These are phyloP conservation scores for Morella rubra DNA, from an alignment of 306 rosid species.

Conservation along the genomic window DNA sequence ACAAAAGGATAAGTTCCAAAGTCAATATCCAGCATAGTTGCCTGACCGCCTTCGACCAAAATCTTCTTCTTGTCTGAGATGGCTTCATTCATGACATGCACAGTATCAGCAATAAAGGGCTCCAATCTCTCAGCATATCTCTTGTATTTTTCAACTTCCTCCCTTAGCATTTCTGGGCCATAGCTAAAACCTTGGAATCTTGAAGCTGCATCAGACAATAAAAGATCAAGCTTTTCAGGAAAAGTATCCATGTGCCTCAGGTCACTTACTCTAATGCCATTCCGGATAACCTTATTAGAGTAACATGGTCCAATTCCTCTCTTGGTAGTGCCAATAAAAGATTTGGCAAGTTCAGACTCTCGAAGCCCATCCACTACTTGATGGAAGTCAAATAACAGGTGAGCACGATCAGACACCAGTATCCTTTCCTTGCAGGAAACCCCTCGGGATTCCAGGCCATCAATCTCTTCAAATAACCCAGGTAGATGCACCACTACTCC, in stretches of 20 bases:
- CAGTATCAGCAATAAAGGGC: conserved; percentile 82
- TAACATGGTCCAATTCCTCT: conserved; percentile 98
- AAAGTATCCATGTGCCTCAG: conserved; percentile 88
- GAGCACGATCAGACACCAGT: conserved; percentile 91
- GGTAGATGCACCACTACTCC: conserved; percentile 96
- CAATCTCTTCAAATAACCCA: conserved; percentile 82
- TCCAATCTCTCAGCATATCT: conserved; percentile 93
- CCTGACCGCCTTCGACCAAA: conserved; percentile 98
- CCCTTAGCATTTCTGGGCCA: conserved; percentile 64
- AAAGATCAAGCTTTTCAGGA: conserved; percentile 76
- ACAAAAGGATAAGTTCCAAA: conserved; percentile 98
- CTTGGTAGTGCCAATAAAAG: conserved; percentile 96
- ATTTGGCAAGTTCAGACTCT: conserved; percentile 86
- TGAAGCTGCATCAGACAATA: conserved; percentile 69
- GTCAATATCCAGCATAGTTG: conserved; percentile 93
- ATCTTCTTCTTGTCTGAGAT: conserved; percentile 70
- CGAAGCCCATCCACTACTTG: conserved; percentile 88
- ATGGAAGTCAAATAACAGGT: conserved; percentile 90
- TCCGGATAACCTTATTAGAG: conserved; percentile 80
- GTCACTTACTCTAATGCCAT: conserved; percentile 90
- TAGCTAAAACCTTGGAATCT: conserved; percentile 80
- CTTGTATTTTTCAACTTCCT: conserved; percentile 87
- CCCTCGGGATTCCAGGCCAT: conserved; percentile 73
- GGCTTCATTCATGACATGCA: conserved; percentile 76
- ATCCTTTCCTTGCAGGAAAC: conserved; percentile 89